Percentiles rank a stretch among this genome's conserved stretches.
Evolutionary conservation across 2,329 filamentous ascomycete genomes (phyloP).

Genomic region (Epichloe bromicola): DNA sequence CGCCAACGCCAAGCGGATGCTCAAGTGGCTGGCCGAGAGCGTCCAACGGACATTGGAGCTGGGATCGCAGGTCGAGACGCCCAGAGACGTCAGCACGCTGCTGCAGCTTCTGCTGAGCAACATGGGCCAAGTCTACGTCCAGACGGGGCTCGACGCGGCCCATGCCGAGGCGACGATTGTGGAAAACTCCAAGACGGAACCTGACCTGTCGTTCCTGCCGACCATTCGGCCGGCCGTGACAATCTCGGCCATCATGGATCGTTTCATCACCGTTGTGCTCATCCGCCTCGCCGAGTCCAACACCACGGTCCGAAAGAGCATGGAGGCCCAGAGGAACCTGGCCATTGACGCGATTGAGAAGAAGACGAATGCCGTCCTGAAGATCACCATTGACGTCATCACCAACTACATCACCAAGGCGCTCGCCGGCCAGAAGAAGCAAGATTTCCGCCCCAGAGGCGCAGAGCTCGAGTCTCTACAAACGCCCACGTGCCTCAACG

Average conservation of each 20-base stretch:
- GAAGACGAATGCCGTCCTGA: conserved; percentile 56
- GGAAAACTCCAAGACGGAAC: conserved; percentile 70
- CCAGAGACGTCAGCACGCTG: conserved; percentile 82
- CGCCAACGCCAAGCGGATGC: conserved; percentile 89
- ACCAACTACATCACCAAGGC: conserved; percentile 64
- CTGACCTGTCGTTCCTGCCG: conserved; percentile 73
- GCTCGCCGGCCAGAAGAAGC: conserved; percentile 68
- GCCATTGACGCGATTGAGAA: conserved; percentile 70
- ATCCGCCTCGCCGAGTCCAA: conserved; percentile 82
- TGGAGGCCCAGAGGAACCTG: conserved; percentile 68
- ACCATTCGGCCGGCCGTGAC: conserved; percentile 70
- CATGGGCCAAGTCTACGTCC: conserved; percentile 73
- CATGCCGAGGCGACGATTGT: conserved; percentile 61
- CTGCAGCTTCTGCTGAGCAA: conserved; percentile 72
- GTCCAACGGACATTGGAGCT: conserved; percentile 85
- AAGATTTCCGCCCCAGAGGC: conserved; percentile 80
- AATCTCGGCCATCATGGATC: conserved; percentile 85
- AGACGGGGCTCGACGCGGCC: conserved; percentile 55
- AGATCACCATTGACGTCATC: conserved; percentile 49
- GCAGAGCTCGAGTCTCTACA: conserved; percentile 68
- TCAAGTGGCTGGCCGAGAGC: conserved; percentile 93
- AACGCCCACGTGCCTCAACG: conserved; percentile 70
- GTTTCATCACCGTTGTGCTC: conserved; percentile 80
- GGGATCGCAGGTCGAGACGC: conserved; percentile 75
- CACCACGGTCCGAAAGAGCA: conserved; percentile 76